phyloP scores from a whole-genome alignment of 257 asterid species.

The Thymus quinquecostatus region DNA sequence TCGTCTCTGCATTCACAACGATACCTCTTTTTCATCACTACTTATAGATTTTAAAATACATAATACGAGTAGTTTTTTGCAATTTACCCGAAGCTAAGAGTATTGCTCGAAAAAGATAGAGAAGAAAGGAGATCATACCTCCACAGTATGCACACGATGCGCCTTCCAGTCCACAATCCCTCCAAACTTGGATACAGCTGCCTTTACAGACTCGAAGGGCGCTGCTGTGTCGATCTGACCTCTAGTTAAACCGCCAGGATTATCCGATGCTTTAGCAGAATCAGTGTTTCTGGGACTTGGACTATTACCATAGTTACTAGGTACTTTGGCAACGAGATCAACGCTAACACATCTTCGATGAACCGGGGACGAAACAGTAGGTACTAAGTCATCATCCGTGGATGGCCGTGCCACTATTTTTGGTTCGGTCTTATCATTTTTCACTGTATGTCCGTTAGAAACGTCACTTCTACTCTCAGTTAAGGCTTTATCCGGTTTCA shows the following conservation, averaged over 20 bases:
- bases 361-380: constrained; percentile 37
- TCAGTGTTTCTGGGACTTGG: constrained; percentile 24
- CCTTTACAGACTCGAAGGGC: constrained; percentile 91
- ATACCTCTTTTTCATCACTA: too few relatives aligned
- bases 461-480: constrained; percentile 28
- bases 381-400: constrained; percentile 42
- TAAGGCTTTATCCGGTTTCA: not conserved
- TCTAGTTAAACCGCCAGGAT: constrained; percentile 32
- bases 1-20: constrained; percentile 59
- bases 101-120: too few relatives aligned
- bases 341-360: constrained; percentile 41
- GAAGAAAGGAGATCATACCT: constrained; percentile 49
- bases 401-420: constrained; percentile 42
- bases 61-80: too few relatives aligned
- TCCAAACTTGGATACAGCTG: constrained; percentile 96
- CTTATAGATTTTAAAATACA: too few relatives aligned
- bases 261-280: too few relatives aligned
- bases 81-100: too few relatives aligned
- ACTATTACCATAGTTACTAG: constrained; percentile 31
- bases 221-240: constrained; percentile 82
- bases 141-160: constrained; percentile 81
- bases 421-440: not conserved
- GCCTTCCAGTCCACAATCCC: constrained; percentile 99
- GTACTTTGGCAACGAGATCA: constrained; percentile 45
- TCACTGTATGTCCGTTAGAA: not conserved